phyloP scores from a whole-genome alignment of 495 filamentous ascomycete genomes.

The Lophium mytilinum region DNA sequence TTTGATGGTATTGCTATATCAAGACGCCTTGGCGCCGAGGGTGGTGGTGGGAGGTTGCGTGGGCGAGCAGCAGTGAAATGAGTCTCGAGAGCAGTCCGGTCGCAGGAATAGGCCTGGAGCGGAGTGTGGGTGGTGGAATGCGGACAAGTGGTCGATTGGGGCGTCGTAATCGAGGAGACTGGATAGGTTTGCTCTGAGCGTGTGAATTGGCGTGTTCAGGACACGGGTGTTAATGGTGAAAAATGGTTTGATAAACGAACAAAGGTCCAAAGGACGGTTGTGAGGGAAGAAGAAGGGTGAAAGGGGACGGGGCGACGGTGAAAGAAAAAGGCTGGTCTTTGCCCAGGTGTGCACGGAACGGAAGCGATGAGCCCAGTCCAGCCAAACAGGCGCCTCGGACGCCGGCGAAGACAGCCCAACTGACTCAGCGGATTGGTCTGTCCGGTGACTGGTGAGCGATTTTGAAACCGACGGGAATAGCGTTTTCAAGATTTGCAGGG shows the following conservation, averaged over 20 bases:
- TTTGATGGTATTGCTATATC: slow-evolving; percentile 58
- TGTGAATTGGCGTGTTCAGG: background rate
- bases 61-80: slow-evolving; percentile 1
- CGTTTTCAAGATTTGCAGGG: background rate
- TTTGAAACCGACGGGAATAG: background rate
- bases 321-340: background rate
- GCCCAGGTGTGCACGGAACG: too few relatives aligned
- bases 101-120: background rate
- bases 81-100: slow-evolving; percentile 6
- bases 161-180: background rate
- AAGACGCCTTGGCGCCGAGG: slow-evolving; percentile 22
- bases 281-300: slow-evolving; percentile 4
- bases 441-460: background rate
- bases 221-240: too few relatives aligned
- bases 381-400: background rate
- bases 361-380: background rate
- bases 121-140: too few relatives aligned
- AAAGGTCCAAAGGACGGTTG: slow-evolving; percentile 19
- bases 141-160: too few relatives aligned
- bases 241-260: background rate
- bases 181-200: background rate
- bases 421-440: background rate
- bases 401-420: background rate
- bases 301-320: background rate
- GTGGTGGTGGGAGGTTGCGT: background rate